Percentiles rank a stretch among this genome's conserved stretches.
Evolutionary conservation across 2,329 filamentous ascomycete genomes (phyloP).

Genomic region (Parascedosporium putredinis): DNA sequence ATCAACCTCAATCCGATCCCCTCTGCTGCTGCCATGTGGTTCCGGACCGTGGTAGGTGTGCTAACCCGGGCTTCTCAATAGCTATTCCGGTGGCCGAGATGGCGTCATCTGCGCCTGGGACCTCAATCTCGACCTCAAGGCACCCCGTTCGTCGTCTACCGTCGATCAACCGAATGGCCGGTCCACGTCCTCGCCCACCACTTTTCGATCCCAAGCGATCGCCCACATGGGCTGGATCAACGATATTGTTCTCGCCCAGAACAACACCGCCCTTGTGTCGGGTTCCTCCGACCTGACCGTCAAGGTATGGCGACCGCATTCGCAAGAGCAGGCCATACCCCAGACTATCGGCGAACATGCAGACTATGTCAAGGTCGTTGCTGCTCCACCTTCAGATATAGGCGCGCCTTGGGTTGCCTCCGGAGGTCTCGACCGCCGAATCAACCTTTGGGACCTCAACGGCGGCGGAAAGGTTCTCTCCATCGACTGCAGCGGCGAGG

Average conservation of each 20-base stretch:
- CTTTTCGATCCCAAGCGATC: conserved; percentile 50
- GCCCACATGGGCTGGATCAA: conserved; percentile 97
- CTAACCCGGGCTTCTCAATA: conserved; percentile 27
- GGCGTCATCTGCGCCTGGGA: conserved; percentile 96
- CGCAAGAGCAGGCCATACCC: conserved; percentile 35
- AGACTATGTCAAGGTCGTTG: conserved; percentile 93
- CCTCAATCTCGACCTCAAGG: conserved; percentile 58
- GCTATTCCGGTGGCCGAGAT: conserved; percentile 92
- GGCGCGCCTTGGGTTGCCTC: conserved; percentile 82
- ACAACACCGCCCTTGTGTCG: conserved; percentile 71
- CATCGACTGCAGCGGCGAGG: conserved; percentile 76
- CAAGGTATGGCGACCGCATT: conserved; percentile 78
- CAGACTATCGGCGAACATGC: conserved; percentile 82
- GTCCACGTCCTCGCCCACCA: conserved; percentile 37
- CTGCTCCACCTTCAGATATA: conserved; percentile 53
- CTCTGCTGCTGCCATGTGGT: conserved; percentile 8
- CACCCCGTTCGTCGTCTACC: conserved; percentile 16
- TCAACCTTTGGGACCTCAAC: conserved; percentile 87
- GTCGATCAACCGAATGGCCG: conserved; percentile 15
- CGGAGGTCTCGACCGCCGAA: conserved; percentile 83
- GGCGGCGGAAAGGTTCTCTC: conserved; percentile 77
- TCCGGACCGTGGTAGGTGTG: conserved; percentile 11
- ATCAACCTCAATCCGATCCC: conserved; percentile 10
- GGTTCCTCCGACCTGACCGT: conserved; percentile 91
- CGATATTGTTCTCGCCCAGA: conserved; percentile 72